Conservation (phyloP, 2,329 filamentous ascomycete genomes). For the Pseudogymnoascus sp. region DNA sequence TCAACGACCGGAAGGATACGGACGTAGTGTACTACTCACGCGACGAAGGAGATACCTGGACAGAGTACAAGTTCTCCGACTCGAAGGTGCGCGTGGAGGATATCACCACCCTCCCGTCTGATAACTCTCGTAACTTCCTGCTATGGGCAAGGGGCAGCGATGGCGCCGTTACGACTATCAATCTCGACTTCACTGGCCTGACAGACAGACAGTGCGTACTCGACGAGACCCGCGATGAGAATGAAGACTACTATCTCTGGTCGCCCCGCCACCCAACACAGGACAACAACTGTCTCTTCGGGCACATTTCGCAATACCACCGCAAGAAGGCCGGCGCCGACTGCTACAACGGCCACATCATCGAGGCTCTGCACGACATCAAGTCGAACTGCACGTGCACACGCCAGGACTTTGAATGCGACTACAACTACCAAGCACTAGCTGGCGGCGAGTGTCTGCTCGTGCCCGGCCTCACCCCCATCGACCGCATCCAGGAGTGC, state of each 20-base stretch:
- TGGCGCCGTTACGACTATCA: slow-evolving; percentile 61
- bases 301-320: slow-evolving; percentile 80
- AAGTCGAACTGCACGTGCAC: slow-evolving; percentile 73
- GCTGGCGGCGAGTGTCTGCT: slow-evolving; percentile 68
- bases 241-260: slow-evolving; percentile 78
- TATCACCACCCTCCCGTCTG: slow-evolving; percentile 81
- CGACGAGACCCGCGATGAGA: slow-evolving; percentile 50
- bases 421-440: slow-evolving; percentile 86
- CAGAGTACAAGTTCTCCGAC: slow-evolving; percentile 63
- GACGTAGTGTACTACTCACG: slow-evolving; percentile 66
- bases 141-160: slow-evolving; percentile 65
- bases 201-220: slow-evolving; percentile 64
- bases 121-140: slow-evolving; percentile 83
- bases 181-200: slow-evolving; percentile 81
- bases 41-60: slow-evolving; percentile 77
- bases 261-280: slow-evolving; percentile 74
- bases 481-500: slow-evolving; percentile 52
- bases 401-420: slow-evolving; percentile 86
- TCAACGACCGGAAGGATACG: slow-evolving; percentile 60
- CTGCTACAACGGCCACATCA: slow-evolving; percentile 74
- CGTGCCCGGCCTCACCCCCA: slow-evolving; percentile 62
- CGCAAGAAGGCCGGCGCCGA: slow-evolving; percentile 73
- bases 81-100: slow-evolving; percentile 65
- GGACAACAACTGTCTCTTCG: slow-evolving; percentile 79
- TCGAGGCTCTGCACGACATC: slow-evolving; percentile 64